Base-by-base conservation (phyloP, 805 yeast genomes). In the Saccharomycopsis microspora region DNA sequence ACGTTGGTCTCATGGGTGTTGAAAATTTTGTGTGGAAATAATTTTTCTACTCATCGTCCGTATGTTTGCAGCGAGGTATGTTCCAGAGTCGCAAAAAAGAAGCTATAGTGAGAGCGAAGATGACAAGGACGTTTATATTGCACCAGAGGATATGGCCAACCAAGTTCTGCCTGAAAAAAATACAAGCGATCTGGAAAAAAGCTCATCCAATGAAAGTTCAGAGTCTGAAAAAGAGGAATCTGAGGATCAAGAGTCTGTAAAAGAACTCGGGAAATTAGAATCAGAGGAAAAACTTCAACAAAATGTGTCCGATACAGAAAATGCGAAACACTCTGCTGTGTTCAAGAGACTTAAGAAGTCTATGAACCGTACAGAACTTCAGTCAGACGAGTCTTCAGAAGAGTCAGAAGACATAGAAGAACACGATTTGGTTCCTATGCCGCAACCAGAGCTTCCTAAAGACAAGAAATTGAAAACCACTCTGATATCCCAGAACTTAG, bases 361-460 rank as follows among this genome's bases (percentile, higher is more conserved):
- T 33, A 32, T 35, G 19, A 41, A 42, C 8, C 27, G 5, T 31
- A 9, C 6, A 6, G 9, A 42, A 42, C 10, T 19, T 42, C 19
- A 29, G 19, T 19, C 19, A 19, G 19, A 19, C 19, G 19, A 19
- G 19, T 19, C 19, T 19, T 19, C 19, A 53, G 47, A 47, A 31
- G 41, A 60, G 49, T 51, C 44, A 6, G 53, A 52, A 19, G 52
- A 11, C 31, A 42, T 52, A 1, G 68, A 63, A 31, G 50, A 54
- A 27, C 71, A 65, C 57, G 71, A 65, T 41, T 61, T 90, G 39
- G 80, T 74, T 4, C 94, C 96, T 19, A 65, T 90, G 39, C 97
- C 97, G 1, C 96, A 87, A 61, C 95, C 95, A 0, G 78, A 67
- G 34, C 64, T 80, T 31, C 86, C 85, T 3, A 65, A 67, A 48